phyloP scores from a whole-genome alignment of 2,329 filamentous ascomycete species.

The Aspergillus eucalypticola region DNA sequence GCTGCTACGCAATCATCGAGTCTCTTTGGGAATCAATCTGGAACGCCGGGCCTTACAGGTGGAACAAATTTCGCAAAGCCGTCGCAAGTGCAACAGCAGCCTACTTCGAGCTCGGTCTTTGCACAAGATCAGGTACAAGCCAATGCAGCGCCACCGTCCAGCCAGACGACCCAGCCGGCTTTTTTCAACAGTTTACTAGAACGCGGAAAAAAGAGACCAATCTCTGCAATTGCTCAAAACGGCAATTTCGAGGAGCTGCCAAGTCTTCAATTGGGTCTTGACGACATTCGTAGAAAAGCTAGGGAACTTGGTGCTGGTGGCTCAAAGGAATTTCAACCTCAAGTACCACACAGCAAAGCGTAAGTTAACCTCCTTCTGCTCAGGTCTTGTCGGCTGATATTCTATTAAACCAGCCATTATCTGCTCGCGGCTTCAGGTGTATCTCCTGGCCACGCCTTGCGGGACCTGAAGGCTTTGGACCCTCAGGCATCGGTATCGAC shows the following conservation, averaged over 20 bases:
- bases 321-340: slow-evolving; percentile 47
- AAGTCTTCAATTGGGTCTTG: slow-evolving; percentile 83
- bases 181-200: slow-evolving; percentile 67
- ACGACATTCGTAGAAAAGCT: slow-evolving; percentile 76
- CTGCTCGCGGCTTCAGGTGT: slow-evolving; percentile 91
- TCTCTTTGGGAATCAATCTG: slow-evolving; percentile 27
- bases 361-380: slow-evolving; percentile 34
- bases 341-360: slow-evolving; percentile 53
- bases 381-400: neutral
- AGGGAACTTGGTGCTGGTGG: slow-evolving; percentile 73
- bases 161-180: slow-evolving; percentile 52
- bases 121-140: slow-evolving; percentile 30
- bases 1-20: slow-evolving; percentile 27
- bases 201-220: slow-evolving; percentile 66
- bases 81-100: slow-evolving; percentile 28
- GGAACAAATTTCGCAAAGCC: slow-evolving; percentile 31
- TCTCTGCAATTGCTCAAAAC: slow-evolving; percentile 61
- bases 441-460: slow-evolving; percentile 79
- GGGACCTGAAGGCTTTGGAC: slow-evolving; percentile 81
- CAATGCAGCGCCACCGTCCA: slow-evolving; percentile 26
- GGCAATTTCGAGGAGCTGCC: slow-evolving; percentile 73
- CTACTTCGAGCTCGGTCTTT: slow-evolving; percentile 27
- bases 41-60: slow-evolving; percentile 25
- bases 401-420: slow-evolving; percentile 66
- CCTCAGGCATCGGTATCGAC: slow-evolving; percentile 59